Evolutionary conservation across 2,329 filamentous ascomycete species (phyloP).

Genomic region (Teratosphaeria nubilosa): DNA sequence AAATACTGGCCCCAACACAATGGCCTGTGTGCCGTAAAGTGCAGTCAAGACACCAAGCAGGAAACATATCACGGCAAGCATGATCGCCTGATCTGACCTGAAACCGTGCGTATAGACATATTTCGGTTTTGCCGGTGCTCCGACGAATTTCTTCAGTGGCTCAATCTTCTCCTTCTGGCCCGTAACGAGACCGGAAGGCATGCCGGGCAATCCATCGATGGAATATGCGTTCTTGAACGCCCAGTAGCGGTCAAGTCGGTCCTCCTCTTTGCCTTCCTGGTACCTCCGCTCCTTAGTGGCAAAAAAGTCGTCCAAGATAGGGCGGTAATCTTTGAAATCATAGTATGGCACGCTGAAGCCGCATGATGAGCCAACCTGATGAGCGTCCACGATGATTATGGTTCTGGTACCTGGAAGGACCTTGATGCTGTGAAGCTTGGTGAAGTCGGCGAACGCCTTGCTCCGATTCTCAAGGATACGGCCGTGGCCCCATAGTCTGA

Average conservation of each 20-base stretch:
- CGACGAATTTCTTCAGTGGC: conserved; percentile 37
- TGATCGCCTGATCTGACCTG: neutral
- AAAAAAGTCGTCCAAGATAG: conserved; percentile 32
- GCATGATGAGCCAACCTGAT: conserved; percentile 35
- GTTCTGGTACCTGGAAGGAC: conserved; percentile 29
- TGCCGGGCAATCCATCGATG: conserved; percentile 36
- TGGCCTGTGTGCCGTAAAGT: neutral
- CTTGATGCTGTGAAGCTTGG: conserved; percentile 24
- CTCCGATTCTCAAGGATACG: conserved; percentile 29
- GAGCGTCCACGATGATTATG: conserved; percentile 33
- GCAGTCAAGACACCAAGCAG: neutral
- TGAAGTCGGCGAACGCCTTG: conserved; percentile 24
- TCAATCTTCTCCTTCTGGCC: conserved; percentile 27
- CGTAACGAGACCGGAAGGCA: conserved; percentile 29
- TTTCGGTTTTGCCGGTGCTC: conserved; percentile 21
- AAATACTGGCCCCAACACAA: neutral
- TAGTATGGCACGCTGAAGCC: conserved; percentile 36
- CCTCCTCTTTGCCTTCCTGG: conserved; percentile 26
- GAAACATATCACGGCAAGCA: neutral
- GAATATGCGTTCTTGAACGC: conserved; percentile 34
- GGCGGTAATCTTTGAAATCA: conserved; percentile 32
- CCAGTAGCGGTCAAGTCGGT: conserved; percentile 37
- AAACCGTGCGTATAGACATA: conserved; percentile 5
- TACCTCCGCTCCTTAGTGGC: conserved; percentile 29
- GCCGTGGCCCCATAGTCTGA: conserved; percentile 34